Base-by-base conservation (phyloP, 192 early-diverging fungal species). In the Coemansia guatemalensis region DNA sequence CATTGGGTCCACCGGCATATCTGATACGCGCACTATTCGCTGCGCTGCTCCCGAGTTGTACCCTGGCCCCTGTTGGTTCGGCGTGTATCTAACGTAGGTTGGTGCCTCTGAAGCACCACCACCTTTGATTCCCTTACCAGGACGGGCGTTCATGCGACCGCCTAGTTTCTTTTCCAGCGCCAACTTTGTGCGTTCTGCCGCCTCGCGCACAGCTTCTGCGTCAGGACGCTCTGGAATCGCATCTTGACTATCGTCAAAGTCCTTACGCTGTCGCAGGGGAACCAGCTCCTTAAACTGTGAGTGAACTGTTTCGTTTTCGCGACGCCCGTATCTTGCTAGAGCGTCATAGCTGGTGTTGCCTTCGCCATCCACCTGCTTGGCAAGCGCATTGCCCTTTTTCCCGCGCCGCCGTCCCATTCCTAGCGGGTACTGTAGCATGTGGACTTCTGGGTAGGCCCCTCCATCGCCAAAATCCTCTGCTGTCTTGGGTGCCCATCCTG, bases 1-100 rank as follows among this genome's bases (percentile, higher is more conserved):
- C 88, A 99, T 88, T 18, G 97, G 97, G 73, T 99, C 97, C 11
- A 92, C 84, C 26, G 96, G 97, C 66, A 93, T 94, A 50, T 97
- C 92, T 0, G 92, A 88, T 85, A 99, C 95, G 25, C 89, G 84
- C 56, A 99, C 95, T 32, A 99, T 93, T n/a, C 97, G 82, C 54
- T 95, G 90, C 22, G 76, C 78, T 2, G 89, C 90, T 2, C 90
- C 92, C 24, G 90, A 89, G 49, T 89, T 90, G 53, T 83, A 85
- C 27, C 76, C 75, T 7, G 84, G 85, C 7, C 85, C 85, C 55
- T 87, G 85, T 63, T 90, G 86, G 26, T 88, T 86, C 2, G 96
- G 95, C 55, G 92, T 94, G 81, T 99, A 98, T 59, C 91, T 83
- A 53, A 98, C 90, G 67, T 90, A 96, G 30, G 85, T 85, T 1